These are phyloP conservation scores for Aphanomyces invadans DNA, from an alignment of 352 stramenopile genomes.

Conservation along the genomic window DNA sequence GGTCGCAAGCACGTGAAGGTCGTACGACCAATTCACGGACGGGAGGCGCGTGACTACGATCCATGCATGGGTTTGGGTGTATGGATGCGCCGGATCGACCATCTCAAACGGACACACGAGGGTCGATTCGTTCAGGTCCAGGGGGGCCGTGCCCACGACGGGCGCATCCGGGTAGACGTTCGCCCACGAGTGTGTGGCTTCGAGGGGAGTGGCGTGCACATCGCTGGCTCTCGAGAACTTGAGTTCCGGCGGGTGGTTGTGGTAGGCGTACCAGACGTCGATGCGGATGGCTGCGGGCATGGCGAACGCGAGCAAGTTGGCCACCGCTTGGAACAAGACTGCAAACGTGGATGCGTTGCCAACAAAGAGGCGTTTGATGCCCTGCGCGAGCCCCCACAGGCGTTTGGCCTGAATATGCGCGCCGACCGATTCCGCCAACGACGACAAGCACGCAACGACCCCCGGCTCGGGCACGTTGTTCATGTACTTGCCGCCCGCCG, in stretches of 20 bases:
- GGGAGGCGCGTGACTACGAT: slow-evolving; percentile 45
- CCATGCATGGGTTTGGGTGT: background rate
- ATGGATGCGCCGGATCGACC: slow-evolving; percentile 21
- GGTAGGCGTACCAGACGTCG: slow-evolving; percentile 17
- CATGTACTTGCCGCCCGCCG: slow-evolving; percentile 42
- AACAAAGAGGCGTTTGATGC: slow-evolving; percentile 38
- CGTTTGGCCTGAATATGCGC: slow-evolving; percentile 34
- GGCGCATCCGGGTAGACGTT: background rate
- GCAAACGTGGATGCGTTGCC: slow-evolving; percentile 50
- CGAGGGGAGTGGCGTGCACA: background rate
- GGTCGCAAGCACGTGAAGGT: slow-evolving; percentile 42
- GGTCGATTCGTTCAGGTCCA: background rate
- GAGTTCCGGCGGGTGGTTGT: background rate
- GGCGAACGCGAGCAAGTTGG: slow-evolving; percentile 35
- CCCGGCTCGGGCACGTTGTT: slow-evolving; percentile 43
- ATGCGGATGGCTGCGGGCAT: slow-evolving; percentile 33
- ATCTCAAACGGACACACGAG: background rate
- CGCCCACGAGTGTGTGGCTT: background rate
- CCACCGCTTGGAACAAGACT: slow-evolving; percentile 33
- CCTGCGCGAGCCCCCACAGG: slow-evolving; percentile 26
- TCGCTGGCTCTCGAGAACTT: background rate
- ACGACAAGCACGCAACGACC: slow-evolving; percentile 43
- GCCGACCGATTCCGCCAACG: slow-evolving; percentile 42
- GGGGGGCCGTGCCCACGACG: background rate
- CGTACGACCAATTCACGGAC: slow-evolving; percentile 45